These are phyloP conservation scores for Aspergillus niger DNA, from an alignment of 2,329 filamentous ascomycete genomes.

Conservation along the genomic window DNA sequence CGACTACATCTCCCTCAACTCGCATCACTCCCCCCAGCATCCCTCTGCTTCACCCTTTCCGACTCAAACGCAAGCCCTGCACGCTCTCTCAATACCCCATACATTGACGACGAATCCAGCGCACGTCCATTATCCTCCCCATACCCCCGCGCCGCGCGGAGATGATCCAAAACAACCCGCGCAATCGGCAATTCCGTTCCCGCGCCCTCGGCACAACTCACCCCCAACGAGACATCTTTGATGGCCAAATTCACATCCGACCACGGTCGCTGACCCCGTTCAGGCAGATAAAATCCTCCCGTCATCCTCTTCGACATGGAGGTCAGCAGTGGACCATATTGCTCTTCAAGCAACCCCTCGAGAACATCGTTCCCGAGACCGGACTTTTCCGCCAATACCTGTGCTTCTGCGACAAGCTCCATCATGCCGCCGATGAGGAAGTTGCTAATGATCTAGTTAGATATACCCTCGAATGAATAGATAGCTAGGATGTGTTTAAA, in stretches of 20 bases:
- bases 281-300: constrained; percentile 29
- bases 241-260: constrained; percentile 55
- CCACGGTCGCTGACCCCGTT: constrained; percentile 40
- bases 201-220: constrained; percentile 45
- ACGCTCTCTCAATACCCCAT: constrained; percentile 49
- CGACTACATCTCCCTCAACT: background rate
- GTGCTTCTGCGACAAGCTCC: constrained; percentile 34
- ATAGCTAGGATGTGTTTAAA: background rate
- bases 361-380: constrained; percentile 27
- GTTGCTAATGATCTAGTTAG: constrained; percentile 10
- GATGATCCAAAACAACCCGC: constrained; percentile 47
- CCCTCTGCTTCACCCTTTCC: constrained; percentile 30
- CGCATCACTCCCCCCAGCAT: background rate
- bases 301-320: constrained; percentile 34
- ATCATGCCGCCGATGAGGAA: constrained; percentile 24
- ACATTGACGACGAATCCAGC: constrained; percentile 56
- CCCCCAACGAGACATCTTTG: constrained; percentile 55
- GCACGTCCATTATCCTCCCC: constrained; percentile 37
- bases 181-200: constrained; percentile 47
- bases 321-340: constrained; percentile 31
- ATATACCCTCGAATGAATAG: background rate
- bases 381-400: constrained; percentile 35
- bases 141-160: constrained; percentile 47
- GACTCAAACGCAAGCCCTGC: constrained; percentile 51
- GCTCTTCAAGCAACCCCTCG: constrained; percentile 31